These are phyloP conservation scores for Asterochloris erici DNA, from an alignment of 139 green algal species.

Conservation along the genomic window DNA sequence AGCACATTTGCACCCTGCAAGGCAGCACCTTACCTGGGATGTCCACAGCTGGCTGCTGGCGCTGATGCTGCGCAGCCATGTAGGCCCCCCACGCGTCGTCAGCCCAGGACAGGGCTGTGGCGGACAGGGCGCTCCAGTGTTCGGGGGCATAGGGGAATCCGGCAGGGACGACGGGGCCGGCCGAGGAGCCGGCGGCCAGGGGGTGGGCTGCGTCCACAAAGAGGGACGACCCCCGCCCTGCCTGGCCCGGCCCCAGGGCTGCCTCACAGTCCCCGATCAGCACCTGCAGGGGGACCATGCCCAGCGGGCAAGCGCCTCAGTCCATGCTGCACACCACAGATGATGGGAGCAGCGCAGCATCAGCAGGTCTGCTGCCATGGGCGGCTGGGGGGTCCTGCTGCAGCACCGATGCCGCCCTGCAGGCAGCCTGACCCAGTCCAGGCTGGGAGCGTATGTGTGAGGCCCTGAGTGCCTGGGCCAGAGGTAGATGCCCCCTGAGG, in stretches of 20 bases:
- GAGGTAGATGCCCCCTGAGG: no score
- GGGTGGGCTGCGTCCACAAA: background rate
- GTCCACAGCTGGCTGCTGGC: background rate
- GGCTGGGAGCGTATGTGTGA: no score
- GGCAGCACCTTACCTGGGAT: background rate
- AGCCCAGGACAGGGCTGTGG: conserved; percentile 5
- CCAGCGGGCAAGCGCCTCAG: no score
- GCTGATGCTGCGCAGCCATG: background rate
- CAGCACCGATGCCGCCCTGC: no score
- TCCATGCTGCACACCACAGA: no score
- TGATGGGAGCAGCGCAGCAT: no score
- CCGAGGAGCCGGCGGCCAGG: background rate
- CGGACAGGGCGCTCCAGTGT: conserved; percentile 4
- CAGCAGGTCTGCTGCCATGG: no score
- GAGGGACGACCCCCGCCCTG: background rate
- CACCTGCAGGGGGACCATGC: background rate
- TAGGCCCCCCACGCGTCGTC: conserved; percentile 1
- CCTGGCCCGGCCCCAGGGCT: background rate
- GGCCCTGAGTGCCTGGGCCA: no score
- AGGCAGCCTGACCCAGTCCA: no score
- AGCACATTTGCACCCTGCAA: background rate
- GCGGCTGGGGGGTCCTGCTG: no score
- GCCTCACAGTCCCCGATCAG: background rate
- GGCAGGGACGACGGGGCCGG: background rate
- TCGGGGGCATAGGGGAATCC: conserved; percentile 6